Conservation (phyloP, 2,329 filamentous ascomycete species). For the Colletotrichum karsti region DNA sequence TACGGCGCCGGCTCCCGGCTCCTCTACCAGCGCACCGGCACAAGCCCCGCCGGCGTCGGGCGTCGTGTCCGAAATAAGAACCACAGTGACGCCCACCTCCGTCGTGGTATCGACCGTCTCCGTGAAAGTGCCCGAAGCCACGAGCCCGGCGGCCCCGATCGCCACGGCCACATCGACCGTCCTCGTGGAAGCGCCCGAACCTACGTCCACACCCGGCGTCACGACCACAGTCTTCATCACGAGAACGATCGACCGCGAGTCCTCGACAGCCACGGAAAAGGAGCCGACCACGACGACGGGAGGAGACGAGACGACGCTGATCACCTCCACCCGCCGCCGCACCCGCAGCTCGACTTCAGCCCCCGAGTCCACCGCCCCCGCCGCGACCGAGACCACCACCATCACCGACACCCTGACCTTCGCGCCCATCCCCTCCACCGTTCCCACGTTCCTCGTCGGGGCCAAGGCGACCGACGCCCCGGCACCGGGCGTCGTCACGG, state of each 20-base stretch:
- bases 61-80: slow-evolving; percentile 3
- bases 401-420: background rate
- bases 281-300: background rate
- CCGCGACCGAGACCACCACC: background rate
- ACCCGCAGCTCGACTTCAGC: slow-evolving; percentile 2
- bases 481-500: slow-evolving; percentile 37
- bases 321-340: background rate
- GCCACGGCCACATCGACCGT: slow-evolving; percentile 22
- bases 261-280: background rate
- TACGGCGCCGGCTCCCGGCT: slow-evolving; percentile 29
- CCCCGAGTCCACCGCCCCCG: background rate
- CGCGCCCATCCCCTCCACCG: background rate
- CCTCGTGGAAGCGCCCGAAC: slow-evolving; percentile 4
- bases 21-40: background rate
- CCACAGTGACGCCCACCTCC: slow-evolving; percentile 15
- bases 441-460: slow-evolving; percentile 6
- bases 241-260: background rate
- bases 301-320: slow-evolving; percentile 19
- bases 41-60: background rate
- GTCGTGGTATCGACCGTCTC: slow-evolving; percentile 24
- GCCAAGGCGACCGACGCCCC: background rate
- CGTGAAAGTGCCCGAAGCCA: slow-evolving; percentile 4
- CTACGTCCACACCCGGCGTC: background rate
- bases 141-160: background rate
- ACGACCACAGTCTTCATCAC: slow-evolving; percentile 25